These are phyloP conservation scores for Lecanosticta acicola DNA, from an alignment of 2,329 filamentous ascomycete species.

Conservation along the genomic window DNA sequence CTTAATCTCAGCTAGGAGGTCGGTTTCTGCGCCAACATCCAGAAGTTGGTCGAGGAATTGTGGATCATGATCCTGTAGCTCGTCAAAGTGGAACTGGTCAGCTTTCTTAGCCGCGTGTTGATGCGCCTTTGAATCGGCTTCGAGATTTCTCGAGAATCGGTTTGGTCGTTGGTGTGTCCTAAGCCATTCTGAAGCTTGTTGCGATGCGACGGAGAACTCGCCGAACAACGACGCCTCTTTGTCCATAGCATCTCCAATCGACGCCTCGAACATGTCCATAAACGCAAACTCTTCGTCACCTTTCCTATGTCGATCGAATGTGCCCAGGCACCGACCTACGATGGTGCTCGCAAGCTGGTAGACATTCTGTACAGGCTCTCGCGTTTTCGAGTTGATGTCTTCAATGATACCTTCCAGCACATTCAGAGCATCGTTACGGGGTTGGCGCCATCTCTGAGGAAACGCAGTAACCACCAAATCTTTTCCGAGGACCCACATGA, in stretches of 20 bases:
- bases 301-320: constrained; percentile 50
- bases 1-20: constrained; percentile 58
- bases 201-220: constrained; percentile 55
- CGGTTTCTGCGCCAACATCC: constrained; percentile 57
- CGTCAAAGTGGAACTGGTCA: constrained; percentile 5
- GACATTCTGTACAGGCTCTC: constrained; percentile 53
- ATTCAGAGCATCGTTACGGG: constrained; percentile 57
- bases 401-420: constrained; percentile 59
- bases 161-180: constrained; percentile 15
- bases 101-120: constrained; percentile 40
- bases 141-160: constrained; percentile 14
- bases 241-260: constrained; percentile 49
- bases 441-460: constrained; percentile 55
- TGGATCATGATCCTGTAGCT: constrained; percentile 24
- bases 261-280: constrained; percentile 62
- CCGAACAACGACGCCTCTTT: constrained; percentile 48
- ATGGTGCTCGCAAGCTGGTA: constrained; percentile 60
- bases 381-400: constrained; percentile 60
- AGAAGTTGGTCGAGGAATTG: constrained; percentile 52
- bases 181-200: constrained; percentile 43
- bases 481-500: constrained; percentile 57
- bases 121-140: constrained; percentile 14
- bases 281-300: constrained; percentile 57
- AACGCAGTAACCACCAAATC: constrained; percentile 58
- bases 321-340: constrained; percentile 41